Evolutionary conservation across 352 stramenopile genomes (phyloP), one percentile per base, ranked within the genome.

Genomic region (Globisporangium polare): DNA sequence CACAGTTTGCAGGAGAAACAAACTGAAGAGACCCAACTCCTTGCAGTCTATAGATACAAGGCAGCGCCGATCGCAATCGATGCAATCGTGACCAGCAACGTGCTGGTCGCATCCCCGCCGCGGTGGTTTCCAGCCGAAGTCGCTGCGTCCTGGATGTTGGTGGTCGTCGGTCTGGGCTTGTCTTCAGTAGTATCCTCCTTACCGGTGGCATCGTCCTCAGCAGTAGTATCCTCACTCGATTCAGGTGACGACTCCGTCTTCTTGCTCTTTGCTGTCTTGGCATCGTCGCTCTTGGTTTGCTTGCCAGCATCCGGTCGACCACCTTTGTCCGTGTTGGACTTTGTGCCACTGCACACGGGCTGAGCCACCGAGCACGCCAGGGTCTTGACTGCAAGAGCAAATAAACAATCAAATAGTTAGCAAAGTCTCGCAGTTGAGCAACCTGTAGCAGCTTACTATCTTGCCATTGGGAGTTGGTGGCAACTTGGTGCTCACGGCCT

Each of bases 311-410:
- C 13, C 46, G 27, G 5, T 24, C 0, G 3, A 15, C 15, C 47
- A 37, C 5, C 15, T 10, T 26, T 26, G 42, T 75, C 74, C 1
- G 59, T 24, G 60, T 93, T 93, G 29, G 80, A 80, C 47, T 75
- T 74, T 27, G 59, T 68, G 37, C 72, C 69, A 12, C 75, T 74
- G 69, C 83, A 92, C 17, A 77, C 52, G 0, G 83, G 83, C 54
- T 90, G 78, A 37, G 72, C 52, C 10, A 63, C 56, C 2, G 74
- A 76, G 58, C 83, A 92, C 64, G 68, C 52, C 12, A 90, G 57
- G 37, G 77, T 62, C 1, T 67, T 55, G 20, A 88, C 77, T 86
- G 37, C 26, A 42, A 37, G 9, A 12, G 24, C 1, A 56, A 22
- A 3, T 9, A 68, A 58, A 29, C 50, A 53, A 52, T 20, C 37